Evolutionary conservation across 169 alveolate genomes (phyloP).

Genomic region (Eimeria falciformis): DNA sequence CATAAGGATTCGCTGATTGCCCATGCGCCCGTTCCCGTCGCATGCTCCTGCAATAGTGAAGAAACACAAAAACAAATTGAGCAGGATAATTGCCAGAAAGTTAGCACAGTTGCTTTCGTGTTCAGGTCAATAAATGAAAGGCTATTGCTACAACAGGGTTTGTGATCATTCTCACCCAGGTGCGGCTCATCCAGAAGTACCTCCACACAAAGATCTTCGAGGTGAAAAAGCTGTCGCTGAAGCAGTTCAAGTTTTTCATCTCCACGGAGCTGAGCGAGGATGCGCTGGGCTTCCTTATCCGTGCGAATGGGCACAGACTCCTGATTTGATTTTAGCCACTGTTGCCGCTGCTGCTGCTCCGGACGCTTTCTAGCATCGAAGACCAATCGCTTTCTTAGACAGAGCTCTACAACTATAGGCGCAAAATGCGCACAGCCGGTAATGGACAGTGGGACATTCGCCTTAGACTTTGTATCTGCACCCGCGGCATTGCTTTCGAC

Average conservation of each 20-base stretch:
- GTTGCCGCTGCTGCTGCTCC: neutral
- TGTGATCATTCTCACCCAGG: constrained; percentile 19
- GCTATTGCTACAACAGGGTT: neutral
- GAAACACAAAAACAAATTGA: neutral
- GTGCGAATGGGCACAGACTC: neutral
- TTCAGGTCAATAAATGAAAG: neutral
- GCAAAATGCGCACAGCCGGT: neutral
- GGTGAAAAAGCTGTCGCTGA: constrained; percentile 26
- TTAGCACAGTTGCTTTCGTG: neutral
- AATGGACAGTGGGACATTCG: neutral
- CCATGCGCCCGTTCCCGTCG: constrained; percentile 52
- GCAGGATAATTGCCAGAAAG: neutral
- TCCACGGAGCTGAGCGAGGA: constrained; percentile 12
- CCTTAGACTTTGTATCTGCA: neutral
- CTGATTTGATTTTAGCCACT: neutral
- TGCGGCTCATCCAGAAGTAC: constrained; percentile 63
- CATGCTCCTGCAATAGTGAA: constrained; percentile 51
- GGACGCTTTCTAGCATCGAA: neutral
- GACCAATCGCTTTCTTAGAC: neutral
- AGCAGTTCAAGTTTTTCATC: constrained; percentile 15
- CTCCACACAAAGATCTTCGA: constrained; percentile 59
- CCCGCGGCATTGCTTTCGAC: neutral
- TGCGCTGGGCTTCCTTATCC: constrained; percentile 13
- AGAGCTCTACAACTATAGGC: neutral
- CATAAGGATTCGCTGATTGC: constrained; percentile 25